Percentiles rank a stretch among this genome's conserved stretches.
Conservation (phyloP, 106 monocot genomes). For the Dendrobium officinale region DNA sequence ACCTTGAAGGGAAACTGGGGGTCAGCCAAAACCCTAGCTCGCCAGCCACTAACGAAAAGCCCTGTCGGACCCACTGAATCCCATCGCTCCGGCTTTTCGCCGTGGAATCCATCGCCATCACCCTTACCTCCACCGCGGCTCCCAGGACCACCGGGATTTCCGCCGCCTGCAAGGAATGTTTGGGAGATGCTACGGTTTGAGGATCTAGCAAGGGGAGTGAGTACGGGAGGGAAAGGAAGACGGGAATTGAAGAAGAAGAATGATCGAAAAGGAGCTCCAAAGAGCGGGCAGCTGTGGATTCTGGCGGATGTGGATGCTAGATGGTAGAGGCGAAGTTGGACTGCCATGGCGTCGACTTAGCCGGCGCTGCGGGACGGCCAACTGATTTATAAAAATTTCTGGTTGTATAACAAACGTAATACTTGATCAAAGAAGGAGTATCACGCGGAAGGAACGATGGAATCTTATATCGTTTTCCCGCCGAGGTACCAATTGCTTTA, state of each 20-base stretch:
- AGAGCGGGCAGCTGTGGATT: background rate
- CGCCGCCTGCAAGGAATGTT: constrained; percentile 7
- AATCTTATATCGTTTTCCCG: too few relatives aligned
- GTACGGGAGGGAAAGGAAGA: background rate
- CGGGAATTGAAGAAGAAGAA: background rate
- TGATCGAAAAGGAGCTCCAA: background rate
- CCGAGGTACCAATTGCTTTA: too few relatives aligned
- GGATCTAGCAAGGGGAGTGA: background rate
- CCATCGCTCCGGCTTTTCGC: background rate
- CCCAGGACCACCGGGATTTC: constrained; percentile 1
- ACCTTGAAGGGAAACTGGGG: constrained; percentile 74
- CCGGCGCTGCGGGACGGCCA: too few relatives aligned
- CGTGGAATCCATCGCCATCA: constrained; percentile 1
- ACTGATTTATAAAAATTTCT: too few relatives aligned
- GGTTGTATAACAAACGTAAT: too few relatives aligned
- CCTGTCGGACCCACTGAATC: constrained; percentile 18
- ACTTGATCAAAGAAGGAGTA: too few relatives aligned
- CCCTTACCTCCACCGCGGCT: background rate
- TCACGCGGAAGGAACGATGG: too few relatives aligned
- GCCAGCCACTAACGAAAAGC: constrained; percentile 48
- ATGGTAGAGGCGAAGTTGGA: constrained; percentile 14
- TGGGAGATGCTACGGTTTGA: background rate
- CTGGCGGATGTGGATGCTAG: background rate
- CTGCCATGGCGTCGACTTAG: constrained; percentile 8
- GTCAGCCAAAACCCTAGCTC: constrained; percentile 46